These are phyloP conservation scores for Rubia occidens DNA, from an alignment of 305 asterid genomes.

Conservation along the genomic window DNA sequence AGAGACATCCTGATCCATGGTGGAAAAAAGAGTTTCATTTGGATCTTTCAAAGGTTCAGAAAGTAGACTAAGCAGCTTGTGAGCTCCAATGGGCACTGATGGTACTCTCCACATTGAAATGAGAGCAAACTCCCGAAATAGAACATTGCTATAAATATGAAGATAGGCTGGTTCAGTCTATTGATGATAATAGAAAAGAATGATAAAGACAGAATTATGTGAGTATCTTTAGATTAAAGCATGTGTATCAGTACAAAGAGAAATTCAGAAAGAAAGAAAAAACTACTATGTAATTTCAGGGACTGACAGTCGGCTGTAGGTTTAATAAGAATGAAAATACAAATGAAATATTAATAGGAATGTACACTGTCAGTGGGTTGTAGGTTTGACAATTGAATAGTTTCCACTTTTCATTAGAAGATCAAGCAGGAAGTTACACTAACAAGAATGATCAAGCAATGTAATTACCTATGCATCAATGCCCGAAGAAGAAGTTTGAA, in stretches of 20 bases:
- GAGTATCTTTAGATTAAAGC: not conserved
- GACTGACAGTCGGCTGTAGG: too few relatives aligned
- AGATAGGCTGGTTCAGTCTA: constrained; percentile 17
- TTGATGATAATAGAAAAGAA: constrained; percentile 2
- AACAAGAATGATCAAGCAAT: constrained; percentile 2
- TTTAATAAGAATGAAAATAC: too few relatives aligned
- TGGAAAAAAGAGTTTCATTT: constrained; percentile 47
- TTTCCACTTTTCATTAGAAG: not conserved
- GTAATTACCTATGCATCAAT: constrained; percentile 67
- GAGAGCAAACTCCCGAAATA: constrained; percentile 94
- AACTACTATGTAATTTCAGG: not conserved
- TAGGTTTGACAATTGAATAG: not conserved
- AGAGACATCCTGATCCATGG: constrained; percentile 49
- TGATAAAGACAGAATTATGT: not conserved
- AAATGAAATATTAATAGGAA: too few relatives aligned
- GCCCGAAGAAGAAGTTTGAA: constrained; percentile 75
- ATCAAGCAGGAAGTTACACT: not conserved
- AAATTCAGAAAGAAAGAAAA: not conserved
- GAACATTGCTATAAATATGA: constrained; percentile 59
- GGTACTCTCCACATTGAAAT: constrained; percentile 99
- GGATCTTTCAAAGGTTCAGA: constrained; percentile 95
- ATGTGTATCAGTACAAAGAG: not conserved
- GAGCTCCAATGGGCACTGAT: constrained; percentile 89
- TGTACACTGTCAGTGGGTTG: not conserved
- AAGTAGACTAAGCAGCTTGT: constrained; percentile 83